Base-by-base conservation (phyloP, 371 early-diverging fungal species). In the Mucor irregularis region DNA sequence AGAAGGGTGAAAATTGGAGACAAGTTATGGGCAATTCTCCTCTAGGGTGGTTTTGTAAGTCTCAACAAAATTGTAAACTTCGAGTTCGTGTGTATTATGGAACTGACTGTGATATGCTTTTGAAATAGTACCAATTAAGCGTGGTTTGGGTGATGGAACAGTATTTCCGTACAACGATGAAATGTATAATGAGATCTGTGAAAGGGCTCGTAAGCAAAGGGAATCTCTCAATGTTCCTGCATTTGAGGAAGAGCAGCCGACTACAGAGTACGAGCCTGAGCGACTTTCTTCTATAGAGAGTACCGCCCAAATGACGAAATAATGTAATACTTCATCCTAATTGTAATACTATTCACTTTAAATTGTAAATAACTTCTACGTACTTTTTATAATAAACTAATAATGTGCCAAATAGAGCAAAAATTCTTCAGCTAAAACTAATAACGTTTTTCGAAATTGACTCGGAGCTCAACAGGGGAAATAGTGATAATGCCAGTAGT, bases 121-220 rank as follows among this genome's bases (percentile, higher is more conserved):
- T n/a, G n/a, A n/a, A n/a, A n/a, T n/a, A 77, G 78, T 77, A 2
- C 78, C 78, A 34, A 26, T 74, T 19, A 53, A 48, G 38, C 64
- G 74, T 37, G 71, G 73, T 1, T 53, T 68, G 19, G 82, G 84
- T 24, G 71, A 79, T 55, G 84, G 84, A 2, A 58, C 66, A 37
- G 65, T 76, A 5, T 81, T 73, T 38, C 76, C 78, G 7, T 84
- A 73, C 53, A 81, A 76, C 49, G 71, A 76, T 17, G 53, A 61
- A n/a, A 68, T 74, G 7, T 80, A 76, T 53, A 37, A 56, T 5
- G 53, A 68, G 4, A 61, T 81, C 14, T 57, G 79, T 1, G 57
- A 58, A 14, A 73, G 71, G 22, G 84, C 82, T 11, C 51, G 66
- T 8, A 68, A 68, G 2, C 83, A 83, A 37, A 53, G 68, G 5